Base-by-base conservation (phyloP, 768 basidiomycete genomes). In the Russula abietina region DNA sequence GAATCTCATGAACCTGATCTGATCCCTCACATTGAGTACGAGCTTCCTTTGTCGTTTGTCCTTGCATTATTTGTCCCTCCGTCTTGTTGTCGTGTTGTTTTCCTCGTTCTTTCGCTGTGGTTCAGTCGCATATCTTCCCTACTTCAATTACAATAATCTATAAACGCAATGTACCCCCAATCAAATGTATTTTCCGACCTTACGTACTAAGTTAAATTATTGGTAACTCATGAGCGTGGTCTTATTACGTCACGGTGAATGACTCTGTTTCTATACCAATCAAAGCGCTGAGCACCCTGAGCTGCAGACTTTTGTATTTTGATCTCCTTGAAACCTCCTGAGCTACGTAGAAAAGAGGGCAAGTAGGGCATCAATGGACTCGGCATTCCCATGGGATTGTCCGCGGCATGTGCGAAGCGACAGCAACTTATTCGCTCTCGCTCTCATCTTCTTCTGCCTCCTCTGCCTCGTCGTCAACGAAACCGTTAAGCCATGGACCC, bases 381-480 rank as follows among this genome's bases (percentile, higher is more conserved):
- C 5, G 22, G n/a, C 43, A 10, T 3, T 38, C 6, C 8, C 41
- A 19, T n/a, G 17, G 41, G n/a, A 43, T 3, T 3, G 9, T 43
- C 43, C 3, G 43, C n/a, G 7, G 7, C 16, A 41, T 41, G 41
- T 17, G 19, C 5, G 6, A 8, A n/a, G n/a, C 43, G 8, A 43
- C 43, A 22, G 39, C 24, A 4, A 33, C 48, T 56, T 66, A 64
- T 30, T 66, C 67, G 54, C 59, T 64, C 66, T 63, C 67, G 28
- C 60, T 60, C 24, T 81, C 82, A 28, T 80, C 79, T 59, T 78
- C 81, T 26, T 80, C 81, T 16, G 67, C 70, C 62, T 79, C 77
- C 62, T 87, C 84, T 59, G 86, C 86, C 57, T 87, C 88, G 68
- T 88, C 85, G 67, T 88, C 85, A 43, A 75, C 72, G 65, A 75